A percentile compares a stretch with the other conserved stretches of the same genome.
Evolutionary conservation across 805 yeast genomes (phyloP).

Genomic region (Kazachstania viticola): DNA sequence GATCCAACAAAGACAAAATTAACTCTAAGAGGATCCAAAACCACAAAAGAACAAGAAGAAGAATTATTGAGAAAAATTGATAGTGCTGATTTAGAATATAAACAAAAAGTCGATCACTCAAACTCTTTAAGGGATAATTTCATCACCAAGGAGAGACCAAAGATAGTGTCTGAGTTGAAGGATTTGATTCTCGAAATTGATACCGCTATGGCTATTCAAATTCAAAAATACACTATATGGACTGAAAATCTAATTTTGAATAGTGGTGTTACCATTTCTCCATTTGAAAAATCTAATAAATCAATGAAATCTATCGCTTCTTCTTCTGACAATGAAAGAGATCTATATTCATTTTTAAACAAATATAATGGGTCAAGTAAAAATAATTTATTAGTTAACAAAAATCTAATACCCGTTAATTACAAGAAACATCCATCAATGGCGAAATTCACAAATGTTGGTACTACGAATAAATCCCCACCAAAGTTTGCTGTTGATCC

Average conservation of each 20-base stretch:
- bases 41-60: constrained; percentile 79
- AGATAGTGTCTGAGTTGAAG: constrained; percentile 55
- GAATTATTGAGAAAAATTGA: constrained; percentile 73
- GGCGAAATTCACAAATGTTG: constrained; percentile 19
- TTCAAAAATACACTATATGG: constrained; percentile 82
- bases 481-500: constrained; percentile 23
- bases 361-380: constrained; percentile 30
- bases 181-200: constrained; percentile 78
- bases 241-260: constrained; percentile 75
- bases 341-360: constrained; percentile 58
- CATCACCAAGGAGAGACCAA: constrained; percentile 65
- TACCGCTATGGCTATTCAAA: constrained; percentile 76
- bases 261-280: constrained; percentile 72
- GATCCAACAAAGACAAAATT: constrained; percentile 82
- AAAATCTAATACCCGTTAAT: constrained; percentile 51
- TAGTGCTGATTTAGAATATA: constrained; percentile 77
- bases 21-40: constrained; percentile 66
- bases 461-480: constrained; percentile 13
- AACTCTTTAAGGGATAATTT: constrained; percentile 66
- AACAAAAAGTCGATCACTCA: constrained; percentile 60
- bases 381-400: constrained; percentile 26
- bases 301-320: constrained; percentile 72
- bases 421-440: constrained; percentile 63
- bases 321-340: constrained; percentile 72
- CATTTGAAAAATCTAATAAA: constrained; percentile 39